phyloP scores from a whole-genome alignment of 2,329 filamentous ascomycete genomes.

The Talaromyces sp. region DNA sequence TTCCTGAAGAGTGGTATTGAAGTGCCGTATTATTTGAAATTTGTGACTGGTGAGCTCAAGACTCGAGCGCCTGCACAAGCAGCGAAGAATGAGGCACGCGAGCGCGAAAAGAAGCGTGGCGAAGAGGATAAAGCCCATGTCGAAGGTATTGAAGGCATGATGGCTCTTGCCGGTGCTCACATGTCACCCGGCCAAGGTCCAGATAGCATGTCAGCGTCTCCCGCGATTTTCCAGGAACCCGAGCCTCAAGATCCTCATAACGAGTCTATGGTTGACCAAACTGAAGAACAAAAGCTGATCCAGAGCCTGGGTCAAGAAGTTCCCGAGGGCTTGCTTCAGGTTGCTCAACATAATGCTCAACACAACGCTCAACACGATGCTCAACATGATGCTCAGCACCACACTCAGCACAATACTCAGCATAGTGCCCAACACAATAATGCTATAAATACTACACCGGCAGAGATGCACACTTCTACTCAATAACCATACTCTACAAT shows the following conservation, averaged over 20 bases:
- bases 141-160: slow-evolving; percentile 49
- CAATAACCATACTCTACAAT: slow-evolving; percentile 1
- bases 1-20: slow-evolving; percentile 90
- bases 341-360: slow-evolving; percentile 28
- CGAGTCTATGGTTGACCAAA: slow-evolving; percentile 39
- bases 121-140: slow-evolving; percentile 51
- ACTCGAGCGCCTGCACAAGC: slow-evolving; percentile 70
- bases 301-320: slow-evolving; percentile 46
- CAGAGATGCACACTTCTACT: slow-evolving; percentile 33
- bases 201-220: slow-evolving; percentile 41
- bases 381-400: background rate
- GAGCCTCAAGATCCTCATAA: slow-evolving; percentile 23
- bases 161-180: slow-evolving; percentile 45
- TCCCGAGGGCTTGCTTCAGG: slow-evolving; percentile 38
- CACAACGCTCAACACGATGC: background rate
- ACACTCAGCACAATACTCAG: background rate
- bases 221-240: slow-evolving; percentile 35
- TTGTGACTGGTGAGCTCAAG: slow-evolving; percentile 85
- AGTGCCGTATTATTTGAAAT: slow-evolving; percentile 82
- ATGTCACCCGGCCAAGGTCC: slow-evolving; percentile 29
- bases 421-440: slow-evolving; percentile 20
- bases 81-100: slow-evolving; percentile 51
- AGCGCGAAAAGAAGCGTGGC: slow-evolving; percentile 46
- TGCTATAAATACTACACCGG: slow-evolving; percentile 31
- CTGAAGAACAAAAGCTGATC: slow-evolving; percentile 44